Evolutionary conservation across 257 asterid species (phyloP).

Genomic region (Striga asiatica): DNA sequence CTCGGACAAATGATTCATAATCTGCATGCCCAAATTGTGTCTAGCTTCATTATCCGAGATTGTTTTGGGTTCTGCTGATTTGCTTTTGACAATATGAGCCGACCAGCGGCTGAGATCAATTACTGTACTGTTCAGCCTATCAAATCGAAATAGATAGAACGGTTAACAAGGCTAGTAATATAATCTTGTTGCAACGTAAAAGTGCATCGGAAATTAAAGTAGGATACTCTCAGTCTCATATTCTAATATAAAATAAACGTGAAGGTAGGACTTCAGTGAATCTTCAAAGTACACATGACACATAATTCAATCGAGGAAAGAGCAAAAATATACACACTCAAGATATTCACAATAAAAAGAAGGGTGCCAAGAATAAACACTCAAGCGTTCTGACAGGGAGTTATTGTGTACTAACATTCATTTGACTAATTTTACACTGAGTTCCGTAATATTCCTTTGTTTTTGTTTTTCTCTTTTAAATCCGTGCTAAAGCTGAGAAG

Average conservation of each 20-base stretch:
- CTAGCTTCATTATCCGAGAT: constrained; percentile 17
- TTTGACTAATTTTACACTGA: not conserved
- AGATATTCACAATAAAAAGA: too few relatives aligned
- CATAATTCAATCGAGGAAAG: too few relatives aligned
- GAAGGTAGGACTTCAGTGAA: too few relatives aligned
- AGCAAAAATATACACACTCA: too few relatives aligned
- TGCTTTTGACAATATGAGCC: constrained; percentile 19
- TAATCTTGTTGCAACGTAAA: not conserved
- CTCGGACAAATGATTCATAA: constrained; percentile 6
- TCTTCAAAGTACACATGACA: too few relatives aligned
- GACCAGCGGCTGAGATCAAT: constrained; percentile 27
- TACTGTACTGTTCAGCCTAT: constrained; percentile 27
- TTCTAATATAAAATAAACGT: too few relatives aligned
- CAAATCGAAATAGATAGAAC: constrained; percentile 6
- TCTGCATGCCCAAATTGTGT: constrained; percentile 15
- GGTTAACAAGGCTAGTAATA: not conserved
- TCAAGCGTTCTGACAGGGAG: too few relatives aligned
- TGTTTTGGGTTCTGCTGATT: constrained; percentile 12
- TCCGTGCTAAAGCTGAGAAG: not conserved
- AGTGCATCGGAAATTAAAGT: not conserved
- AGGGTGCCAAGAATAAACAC: too few relatives aligned
- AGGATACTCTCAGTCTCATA: too few relatives aligned
- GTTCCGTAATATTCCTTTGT: too few relatives aligned
- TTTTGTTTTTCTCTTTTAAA: too few relatives aligned
- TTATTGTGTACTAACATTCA: not conserved